A percentile compares a stretch with the other conserved stretches of the same genome.
phyloP scores from a whole-genome alignment of 805 yeast species.

The Candida ortonii region DNA sequence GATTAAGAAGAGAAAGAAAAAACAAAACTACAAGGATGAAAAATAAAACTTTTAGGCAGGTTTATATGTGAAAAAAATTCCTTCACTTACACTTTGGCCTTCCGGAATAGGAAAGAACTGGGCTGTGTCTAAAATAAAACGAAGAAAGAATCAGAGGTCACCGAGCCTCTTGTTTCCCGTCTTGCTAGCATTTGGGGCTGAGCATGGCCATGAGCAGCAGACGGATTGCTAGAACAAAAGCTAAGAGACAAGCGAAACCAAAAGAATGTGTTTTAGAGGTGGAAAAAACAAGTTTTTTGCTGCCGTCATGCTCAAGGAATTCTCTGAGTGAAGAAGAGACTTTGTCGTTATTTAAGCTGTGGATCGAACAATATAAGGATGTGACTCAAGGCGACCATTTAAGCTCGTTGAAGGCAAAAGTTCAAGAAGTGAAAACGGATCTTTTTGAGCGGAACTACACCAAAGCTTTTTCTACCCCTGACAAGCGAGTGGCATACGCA shows the following conservation, averaged over 20 bases:
- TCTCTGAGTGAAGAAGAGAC: conserved; percentile 37
- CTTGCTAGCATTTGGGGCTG: too few relatives aligned
- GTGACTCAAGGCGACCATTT: conserved; percentile 23
- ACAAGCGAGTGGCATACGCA: conserved; percentile 71
- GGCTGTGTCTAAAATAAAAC: conserved; percentile 3
- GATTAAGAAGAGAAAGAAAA: conserved; percentile 22
- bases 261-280: conserved; percentile 26
- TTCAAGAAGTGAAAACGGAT: conserved; percentile 70
- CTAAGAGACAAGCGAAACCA: conserved; percentile 20
- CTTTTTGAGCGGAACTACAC: conserved; percentile 68
- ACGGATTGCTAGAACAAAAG: conserved; percentile 33
- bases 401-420: conserved; percentile 36
- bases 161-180: not conserved
- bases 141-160: conserved; percentile 1
- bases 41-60: conserved; percentile 4
- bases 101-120: conserved; percentile 7
- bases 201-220: conserved; percentile 34
- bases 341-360: conserved; percentile 30
- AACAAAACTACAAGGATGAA: conserved; percentile 3
- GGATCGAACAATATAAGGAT: conserved; percentile 27
- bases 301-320: conserved; percentile 5
- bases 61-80: conserved; percentile 7
- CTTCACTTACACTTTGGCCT: conserved; percentile 1
- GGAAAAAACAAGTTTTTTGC: conserved; percentile 4
- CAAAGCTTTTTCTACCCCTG: conserved; percentile 62